Percentiles rank a stretch among this genome's conserved stretches.
These are phyloP conservation scores for Volutella citrinella DNA, from an alignment of 2,329 filamentous ascomycete genomes.

Conservation along the genomic window DNA sequence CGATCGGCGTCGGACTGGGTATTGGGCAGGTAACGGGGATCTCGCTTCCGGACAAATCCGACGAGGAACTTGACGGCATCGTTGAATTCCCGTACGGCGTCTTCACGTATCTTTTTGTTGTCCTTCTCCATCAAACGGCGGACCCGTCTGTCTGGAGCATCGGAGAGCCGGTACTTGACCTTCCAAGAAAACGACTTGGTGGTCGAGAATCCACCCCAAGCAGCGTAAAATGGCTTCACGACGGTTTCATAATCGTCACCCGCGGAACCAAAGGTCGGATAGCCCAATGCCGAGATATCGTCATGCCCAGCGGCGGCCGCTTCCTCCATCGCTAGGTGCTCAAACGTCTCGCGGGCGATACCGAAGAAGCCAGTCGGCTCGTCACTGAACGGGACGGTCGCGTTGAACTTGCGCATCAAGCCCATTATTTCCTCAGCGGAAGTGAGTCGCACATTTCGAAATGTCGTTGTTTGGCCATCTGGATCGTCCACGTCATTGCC, in stretches of 20 bases:
- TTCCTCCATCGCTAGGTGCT: constrained; percentile 78
- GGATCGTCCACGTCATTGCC: constrained; percentile 51
- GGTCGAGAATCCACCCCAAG: constrained; percentile 80
- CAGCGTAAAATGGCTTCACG: constrained; percentile 76
- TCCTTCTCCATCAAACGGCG: constrained; percentile 92
- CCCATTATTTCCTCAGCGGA: constrained; percentile 75
- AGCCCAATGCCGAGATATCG: constrained; percentile 57
- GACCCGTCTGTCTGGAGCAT: constrained; percentile 81
- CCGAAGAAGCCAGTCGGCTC: constrained; percentile 81
- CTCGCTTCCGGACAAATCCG: constrained; percentile 84
- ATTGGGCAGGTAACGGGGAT: constrained; percentile 79
- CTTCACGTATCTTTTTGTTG: constrained; percentile 80
- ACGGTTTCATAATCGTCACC: constrained; percentile 71
- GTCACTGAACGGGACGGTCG: constrained; percentile 76
- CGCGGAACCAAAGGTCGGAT: constrained; percentile 81
- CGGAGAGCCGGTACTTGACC: constrained; percentile 77
- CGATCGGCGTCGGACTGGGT: constrained; percentile 76
- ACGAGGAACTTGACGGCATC: constrained; percentile 85
- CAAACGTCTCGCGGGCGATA: constrained; percentile 73
- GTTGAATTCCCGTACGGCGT: constrained; percentile 84
- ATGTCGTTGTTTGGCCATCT: constrained; percentile 54
- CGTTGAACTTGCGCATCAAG: constrained; percentile 78
- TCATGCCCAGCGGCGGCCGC: constrained; percentile 70
- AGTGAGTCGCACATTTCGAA: constrained; percentile 69
- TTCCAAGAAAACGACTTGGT: constrained; percentile 86